phyloP scores from a whole-genome alignment of 805 yeast species.

The Metschnikowia continentalis region DNA sequence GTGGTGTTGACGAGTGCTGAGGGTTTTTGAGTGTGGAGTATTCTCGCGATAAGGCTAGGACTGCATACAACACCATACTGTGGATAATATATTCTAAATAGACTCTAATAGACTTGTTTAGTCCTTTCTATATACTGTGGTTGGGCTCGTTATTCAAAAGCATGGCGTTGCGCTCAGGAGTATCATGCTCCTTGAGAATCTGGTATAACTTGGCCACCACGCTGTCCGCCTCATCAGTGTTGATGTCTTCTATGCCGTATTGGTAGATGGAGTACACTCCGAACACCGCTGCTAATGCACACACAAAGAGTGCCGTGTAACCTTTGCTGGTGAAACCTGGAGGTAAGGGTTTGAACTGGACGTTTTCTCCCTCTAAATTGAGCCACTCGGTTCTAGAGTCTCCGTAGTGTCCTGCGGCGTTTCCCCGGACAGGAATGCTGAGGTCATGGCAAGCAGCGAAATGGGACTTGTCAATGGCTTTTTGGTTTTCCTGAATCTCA shows the following conservation, averaged over 20 bases:
- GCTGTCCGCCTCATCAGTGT: slow-evolving; percentile 45
- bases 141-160: slow-evolving; percentile 1
- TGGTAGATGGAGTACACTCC: slow-evolving; percentile 58
- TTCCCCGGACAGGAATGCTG: slow-evolving; percentile 49
- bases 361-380: slow-evolving; percentile 54
- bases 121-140: background rate
- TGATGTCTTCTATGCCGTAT: slow-evolving; percentile 64
- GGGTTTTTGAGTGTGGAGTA: background rate
- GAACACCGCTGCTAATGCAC: slow-evolving; percentile 52
- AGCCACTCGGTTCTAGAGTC: slow-evolving; percentile 46
- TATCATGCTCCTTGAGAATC: slow-evolving; percentile 27
- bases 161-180: slow-evolving; percentile 16
- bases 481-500: slow-evolving; percentile 33
- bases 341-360: slow-evolving; percentile 62
- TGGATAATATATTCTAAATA: no score
- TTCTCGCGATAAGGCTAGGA: slow-evolving; percentile 7
- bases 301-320: slow-evolving; percentile 55
- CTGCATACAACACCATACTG: slow-evolving; percentile 1
- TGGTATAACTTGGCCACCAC: slow-evolving; percentile 32
- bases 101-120: no score
- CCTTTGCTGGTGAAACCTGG: slow-evolving; percentile 69
- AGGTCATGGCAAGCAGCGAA: slow-evolving; percentile 45
- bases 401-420: slow-evolving; percentile 63
- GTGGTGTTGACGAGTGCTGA: no score
- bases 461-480: slow-evolving; percentile 44